Evolutionary conservation across 352 stramenopile species (phyloP).

Genomic region (Aphanomyces cochlioides): DNA sequence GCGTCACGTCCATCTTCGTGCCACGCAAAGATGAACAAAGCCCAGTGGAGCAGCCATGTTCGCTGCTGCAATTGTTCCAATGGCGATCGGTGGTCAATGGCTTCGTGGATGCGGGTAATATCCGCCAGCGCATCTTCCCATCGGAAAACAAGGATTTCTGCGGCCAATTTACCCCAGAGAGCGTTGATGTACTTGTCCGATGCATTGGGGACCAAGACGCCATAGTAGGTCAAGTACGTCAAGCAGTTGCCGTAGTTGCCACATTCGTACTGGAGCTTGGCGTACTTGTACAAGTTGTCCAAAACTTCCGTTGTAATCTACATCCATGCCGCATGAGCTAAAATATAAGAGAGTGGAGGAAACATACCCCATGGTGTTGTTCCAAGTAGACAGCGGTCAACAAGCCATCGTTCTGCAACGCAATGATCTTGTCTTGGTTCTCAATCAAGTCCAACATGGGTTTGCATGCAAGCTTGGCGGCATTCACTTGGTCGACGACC

Average conservation of each 20-base stretch:
- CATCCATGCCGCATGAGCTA: background rate
- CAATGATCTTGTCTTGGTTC: constrained; percentile 83
- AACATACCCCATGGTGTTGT: constrained; percentile 71
- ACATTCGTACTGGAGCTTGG: constrained; percentile 97
- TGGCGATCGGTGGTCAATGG: constrained; percentile 88
- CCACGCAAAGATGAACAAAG: constrained; percentile 93
- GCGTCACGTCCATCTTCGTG: constrained; percentile 92
- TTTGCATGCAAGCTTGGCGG: constrained; percentile 67
- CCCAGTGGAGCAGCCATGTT: constrained; percentile 98
- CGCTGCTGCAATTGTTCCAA: constrained; percentile 95
- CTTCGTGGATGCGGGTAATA: constrained; percentile 90
- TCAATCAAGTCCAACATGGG: constrained; percentile 79
- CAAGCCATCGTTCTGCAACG: constrained; percentile 77
- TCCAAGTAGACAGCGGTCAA: constrained; percentile 75
- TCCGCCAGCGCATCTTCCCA: constrained; percentile 94
- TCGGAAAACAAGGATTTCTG: constrained; percentile 95
- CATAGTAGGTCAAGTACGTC: constrained; percentile 89
- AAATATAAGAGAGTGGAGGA: background rate
- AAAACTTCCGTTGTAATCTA: constrained; percentile 87
- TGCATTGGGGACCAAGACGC: constrained; percentile 79
- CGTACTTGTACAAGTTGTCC: constrained; percentile 91
- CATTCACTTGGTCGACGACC: constrained; percentile 72
- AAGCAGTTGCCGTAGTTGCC: constrained; percentile 93
- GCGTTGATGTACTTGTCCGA: constrained; percentile 86
- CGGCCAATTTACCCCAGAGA: constrained; percentile 95